These are phyloP conservation scores for Hirsutella rhossiliensis DNA, from an alignment of 2,329 filamentous ascomycete species.

Conservation along the genomic window DNA sequence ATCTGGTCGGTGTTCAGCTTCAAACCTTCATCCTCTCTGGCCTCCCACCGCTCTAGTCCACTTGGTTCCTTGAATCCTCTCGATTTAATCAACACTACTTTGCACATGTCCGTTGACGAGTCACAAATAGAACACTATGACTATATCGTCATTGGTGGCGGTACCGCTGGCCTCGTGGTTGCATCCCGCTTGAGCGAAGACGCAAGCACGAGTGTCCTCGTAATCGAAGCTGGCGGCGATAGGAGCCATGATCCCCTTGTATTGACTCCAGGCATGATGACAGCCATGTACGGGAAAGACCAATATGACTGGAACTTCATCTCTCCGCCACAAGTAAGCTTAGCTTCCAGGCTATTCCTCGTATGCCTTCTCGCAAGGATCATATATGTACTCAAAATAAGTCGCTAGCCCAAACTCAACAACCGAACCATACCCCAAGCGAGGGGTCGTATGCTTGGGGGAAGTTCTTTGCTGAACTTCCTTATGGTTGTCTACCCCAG, in stretches of 20 bases:
- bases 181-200: neutral
- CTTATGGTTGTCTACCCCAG: conserved; percentile 17
- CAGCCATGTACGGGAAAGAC: neutral
- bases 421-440: neutral
- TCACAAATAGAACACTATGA: too few relatives aligned
- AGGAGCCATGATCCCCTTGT: neutral
- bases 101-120: too few relatives aligned
- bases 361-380: too few relatives aligned
- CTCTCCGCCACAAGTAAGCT: neutral
- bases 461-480: conserved; percentile 35
- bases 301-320: neutral
- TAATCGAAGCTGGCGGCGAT: neutral
- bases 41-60: too few relatives aligned
- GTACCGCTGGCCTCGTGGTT: neutral
- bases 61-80: too few relatives aligned
- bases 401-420: neutral
- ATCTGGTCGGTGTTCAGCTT: too few relatives aligned
- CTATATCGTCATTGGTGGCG: neutral
- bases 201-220: neutral
- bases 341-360: too few relatives aligned
- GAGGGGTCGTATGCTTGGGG: neutral
- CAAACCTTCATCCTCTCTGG: too few relatives aligned
- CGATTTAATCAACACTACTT: too few relatives aligned
- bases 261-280: neutral
- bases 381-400: too few relatives aligned